Base-by-base conservation (phyloP, 2,329 filamentous ascomycete species). In the Acarospora socialis region DNA sequence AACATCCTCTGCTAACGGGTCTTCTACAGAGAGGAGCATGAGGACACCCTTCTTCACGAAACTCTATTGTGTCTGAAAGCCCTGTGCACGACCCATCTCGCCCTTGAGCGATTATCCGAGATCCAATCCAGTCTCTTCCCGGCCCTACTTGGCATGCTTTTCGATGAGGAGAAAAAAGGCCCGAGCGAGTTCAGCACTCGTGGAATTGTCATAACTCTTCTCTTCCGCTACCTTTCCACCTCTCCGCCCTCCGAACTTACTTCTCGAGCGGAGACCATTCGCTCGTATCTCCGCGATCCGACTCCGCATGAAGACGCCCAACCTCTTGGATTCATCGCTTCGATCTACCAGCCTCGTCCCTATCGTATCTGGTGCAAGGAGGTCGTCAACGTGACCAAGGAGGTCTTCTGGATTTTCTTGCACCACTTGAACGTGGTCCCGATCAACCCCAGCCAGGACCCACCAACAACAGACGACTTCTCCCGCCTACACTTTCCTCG, bases 381-480 rank as follows among this genome's bases (percentile, higher is more conserved):
- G 57, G 74, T 87, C 12, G 77, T 77, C 37, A 86, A 81, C 46
- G 87, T 95, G 28, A 93, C 86, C 24, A 94, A 94, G 55, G 87
- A 98, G 54, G 87, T 95, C 17, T 98, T 98, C 53, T 98, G 87
- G 87, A 95, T 95, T 51, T 98, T 95, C 60, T 66, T 95, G 33
- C 87, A 95, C 56, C 81, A 92, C 45, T 65, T 92, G 36, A 95
- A 95, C 47, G 77, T 94, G 27, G 70, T 95, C 21, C 68, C 82
- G 19, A 44, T 57, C 34, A 39, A 49, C 32, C 47, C 55, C 28
- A 42, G 49, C 15, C 49, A 52, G 4, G 48, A 54, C 19, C 16
- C 49, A 34, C 41, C 45, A 28, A 20, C 15, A 21, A 20, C 35
- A 43, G 44, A 31, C 33, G 48, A 46, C 16, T 58, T 54, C 35